These are phyloP conservation scores for Delonix regia DNA, from an alignment of 306 rosid genomes.

Conservation along the genomic window DNA sequence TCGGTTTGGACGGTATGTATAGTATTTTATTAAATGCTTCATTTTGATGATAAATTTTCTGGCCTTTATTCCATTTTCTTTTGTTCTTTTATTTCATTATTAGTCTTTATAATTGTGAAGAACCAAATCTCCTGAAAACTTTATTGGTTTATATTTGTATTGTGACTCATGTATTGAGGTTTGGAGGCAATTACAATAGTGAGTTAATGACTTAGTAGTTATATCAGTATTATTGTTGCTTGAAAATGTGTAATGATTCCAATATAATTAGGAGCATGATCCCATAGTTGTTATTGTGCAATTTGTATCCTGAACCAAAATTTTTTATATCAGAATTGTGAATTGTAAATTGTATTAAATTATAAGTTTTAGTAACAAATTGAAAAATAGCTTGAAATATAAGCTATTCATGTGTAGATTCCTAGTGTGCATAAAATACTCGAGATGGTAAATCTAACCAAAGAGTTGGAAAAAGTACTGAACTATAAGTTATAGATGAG, in stretches of 20 bases:
- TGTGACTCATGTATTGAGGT: slow-evolving; percentile 1
- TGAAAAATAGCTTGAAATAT: neutral
- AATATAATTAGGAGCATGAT: neutral
- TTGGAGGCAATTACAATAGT: slow-evolving; percentile 1
- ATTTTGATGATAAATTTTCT: slow-evolving; percentile 7
- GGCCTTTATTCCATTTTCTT: slow-evolving; percentile 5
- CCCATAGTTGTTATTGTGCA: neutral
- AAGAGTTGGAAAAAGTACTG: neutral
- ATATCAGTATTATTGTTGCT: slow-evolving; percentile 14
- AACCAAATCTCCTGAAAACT: neutral
- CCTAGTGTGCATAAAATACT: neutral
- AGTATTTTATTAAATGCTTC: slow-evolving; percentile 23
- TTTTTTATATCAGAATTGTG: too few species aligned
- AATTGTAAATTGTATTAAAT: too few species aligned
- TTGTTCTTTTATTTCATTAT: neutral
- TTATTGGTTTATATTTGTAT: slow-evolving; percentile 15
- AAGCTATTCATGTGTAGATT: too few species aligned
- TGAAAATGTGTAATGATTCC: neutral
- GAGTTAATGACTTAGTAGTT: neutral
- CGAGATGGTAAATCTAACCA: neutral
- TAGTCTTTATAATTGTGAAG: slow-evolving; percentile 10
- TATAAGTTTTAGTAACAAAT: neutral
- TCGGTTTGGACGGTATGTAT: slow-evolving; percentile 88
- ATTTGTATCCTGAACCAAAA: neutral
- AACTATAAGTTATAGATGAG: neutral